Base-by-base conservation (phyloP, 2,329 filamentous ascomycete genomes). In the Xylaria sp. region DNA sequence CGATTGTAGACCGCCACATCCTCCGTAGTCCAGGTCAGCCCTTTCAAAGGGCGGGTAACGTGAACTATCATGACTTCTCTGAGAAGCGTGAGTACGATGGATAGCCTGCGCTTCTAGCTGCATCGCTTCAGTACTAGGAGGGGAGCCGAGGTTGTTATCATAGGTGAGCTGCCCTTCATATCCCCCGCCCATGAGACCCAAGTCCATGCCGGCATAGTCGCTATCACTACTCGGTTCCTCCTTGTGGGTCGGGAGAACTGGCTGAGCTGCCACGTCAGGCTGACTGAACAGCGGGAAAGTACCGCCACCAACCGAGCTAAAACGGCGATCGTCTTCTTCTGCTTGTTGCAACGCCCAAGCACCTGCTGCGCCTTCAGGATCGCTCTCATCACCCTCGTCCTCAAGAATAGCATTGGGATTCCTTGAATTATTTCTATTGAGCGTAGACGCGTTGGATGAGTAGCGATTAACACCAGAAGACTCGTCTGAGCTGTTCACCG, bases 1-100 rank as follows among this genome's bases (percentile, higher is more conserved):
- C 67, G 92, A 88, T 70, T 94, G 90, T 34, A 98, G 82, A 1
- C 96, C 96, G 50, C 95, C 96, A n/a, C 94, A 98, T 8, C 93
- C 94, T 59, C 89, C 92, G 56, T 93, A 94, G 80, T 98, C 95
- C 60, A 97, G 91, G 63, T 92, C 88, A 6, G 92, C 93, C 64
- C 90, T 86, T 15, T 82, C 78, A 72, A 87, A 87, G 7, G 83
- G 82, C 0, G 84, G 78, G 63, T 81, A 82, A 15, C 81, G 78
- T 63, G 78, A 78, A 48, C 77, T 80, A n/a, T 78, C 79, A 79
- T 84, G 64, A 82, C 83, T 82, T 60, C 78, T 75, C 50, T 79
- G 78, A 23, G 77, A 79, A 15, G 77, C 71, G 55, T 80, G 78
- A 51, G 72, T 77, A 70, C 81, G 78, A 69, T 83, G 76, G 62